Percentiles rank a stretch among this genome's conserved stretches.
phyloP scores from a whole-genome alignment of 106 monocot species.

The Acorus calamus region DNA sequence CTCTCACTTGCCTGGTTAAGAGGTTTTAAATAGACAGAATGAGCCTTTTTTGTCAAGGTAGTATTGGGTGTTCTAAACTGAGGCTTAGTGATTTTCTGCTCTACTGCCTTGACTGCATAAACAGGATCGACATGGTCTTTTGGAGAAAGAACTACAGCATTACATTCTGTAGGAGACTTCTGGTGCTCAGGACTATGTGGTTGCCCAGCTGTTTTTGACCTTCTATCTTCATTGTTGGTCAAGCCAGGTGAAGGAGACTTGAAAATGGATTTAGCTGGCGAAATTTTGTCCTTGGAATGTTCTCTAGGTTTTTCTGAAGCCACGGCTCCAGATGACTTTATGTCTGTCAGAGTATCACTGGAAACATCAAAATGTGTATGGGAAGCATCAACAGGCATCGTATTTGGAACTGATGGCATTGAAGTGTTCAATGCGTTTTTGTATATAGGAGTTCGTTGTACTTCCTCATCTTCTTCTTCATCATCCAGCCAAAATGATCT shows the following conservation, averaged over 20 bases:
- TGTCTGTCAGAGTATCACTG: slow-evolving; percentile 9
- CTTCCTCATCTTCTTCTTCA: slow-evolving; percentile 44
- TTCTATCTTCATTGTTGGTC: slow-evolving; percentile 14
- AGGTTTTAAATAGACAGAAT: slow-evolving; percentile 21
- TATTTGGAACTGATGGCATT: slow-evolving; percentile 15
- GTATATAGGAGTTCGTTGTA: slow-evolving; percentile 53
- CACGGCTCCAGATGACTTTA: slow-evolving; percentile 10
- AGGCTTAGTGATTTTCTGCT: slow-evolving; percentile 21
- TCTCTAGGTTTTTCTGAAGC: slow-evolving; percentile 17
- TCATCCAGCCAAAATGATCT: slow-evolving; percentile 57
- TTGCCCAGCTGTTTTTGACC: slow-evolving; percentile 8
- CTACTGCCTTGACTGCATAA: slow-evolving; percentile 17
- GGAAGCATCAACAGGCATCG: slow-evolving; percentile 7
- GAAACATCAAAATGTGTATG: slow-evolving; percentile 9
- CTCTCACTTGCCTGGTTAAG: slow-evolving; percentile 18
- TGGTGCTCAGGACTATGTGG: slow-evolving; percentile 9
- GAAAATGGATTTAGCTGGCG: slow-evolving; percentile 13
- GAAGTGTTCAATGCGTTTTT: slow-evolving; percentile 15
- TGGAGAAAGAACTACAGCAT: slow-evolving; percentile 15
- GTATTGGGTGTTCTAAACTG: slow-evolving; percentile 15
- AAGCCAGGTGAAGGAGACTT: neutral
- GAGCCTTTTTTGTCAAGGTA: slow-evolving; percentile 26
- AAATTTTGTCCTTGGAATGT: slow-evolving; percentile 7
- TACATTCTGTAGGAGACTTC: slow-evolving; percentile 23
- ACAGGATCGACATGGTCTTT: slow-evolving; percentile 3